phyloP scores from a whole-genome alignment of 192 early-diverging fungal genomes.

The Blastocladiella britannica region DNA sequence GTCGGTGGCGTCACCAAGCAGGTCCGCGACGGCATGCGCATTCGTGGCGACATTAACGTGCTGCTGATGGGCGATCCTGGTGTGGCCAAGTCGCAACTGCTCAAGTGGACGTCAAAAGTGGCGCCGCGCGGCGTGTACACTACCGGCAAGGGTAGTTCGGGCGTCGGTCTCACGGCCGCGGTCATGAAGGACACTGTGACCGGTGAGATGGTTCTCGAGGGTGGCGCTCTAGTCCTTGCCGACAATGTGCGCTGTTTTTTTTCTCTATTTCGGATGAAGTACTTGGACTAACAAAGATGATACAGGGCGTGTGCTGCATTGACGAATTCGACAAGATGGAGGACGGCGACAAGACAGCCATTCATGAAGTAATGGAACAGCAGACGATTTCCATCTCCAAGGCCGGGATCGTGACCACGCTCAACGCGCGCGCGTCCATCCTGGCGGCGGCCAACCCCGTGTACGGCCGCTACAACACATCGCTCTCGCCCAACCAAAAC shows the following conservation, averaged over 20 bases:
- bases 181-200: conserved; percentile 83
- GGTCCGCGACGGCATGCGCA: conserved; percentile 80
- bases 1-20: conserved; percentile 62
- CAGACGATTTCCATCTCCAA: conserved; percentile 96
- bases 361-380: conserved; percentile 99
- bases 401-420: conserved; percentile 91
- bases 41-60: conserved; percentile 91
- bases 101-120: conserved; percentile 81
- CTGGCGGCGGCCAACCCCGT: conserved; percentile 92
- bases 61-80: conserved; percentile 98
- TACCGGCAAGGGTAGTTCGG: conserved; percentile 82
- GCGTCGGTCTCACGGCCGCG: conserved; percentile 87
- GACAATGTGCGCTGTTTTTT: conserved; percentile 35
- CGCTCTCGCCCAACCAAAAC: conserved; percentile 73
- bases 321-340: conserved; percentile 99
- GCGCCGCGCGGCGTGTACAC: conserved; percentile 94
- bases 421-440: conserved; percentile 87
- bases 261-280: background rate
- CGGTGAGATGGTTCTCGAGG: conserved; percentile 91
- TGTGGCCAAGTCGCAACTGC: conserved; percentile 90
- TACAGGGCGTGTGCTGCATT: conserved; percentile 78
- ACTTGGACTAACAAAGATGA: no score
- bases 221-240: conserved; percentile 87
- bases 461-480: conserved; percentile 85
- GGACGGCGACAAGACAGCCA: conserved; percentile 82